Evolutionary conservation across 306 rosid species (phyloP), one percentile per base, ranked within the genome.

Genomic region (Prinsepia uniflora): DNA sequence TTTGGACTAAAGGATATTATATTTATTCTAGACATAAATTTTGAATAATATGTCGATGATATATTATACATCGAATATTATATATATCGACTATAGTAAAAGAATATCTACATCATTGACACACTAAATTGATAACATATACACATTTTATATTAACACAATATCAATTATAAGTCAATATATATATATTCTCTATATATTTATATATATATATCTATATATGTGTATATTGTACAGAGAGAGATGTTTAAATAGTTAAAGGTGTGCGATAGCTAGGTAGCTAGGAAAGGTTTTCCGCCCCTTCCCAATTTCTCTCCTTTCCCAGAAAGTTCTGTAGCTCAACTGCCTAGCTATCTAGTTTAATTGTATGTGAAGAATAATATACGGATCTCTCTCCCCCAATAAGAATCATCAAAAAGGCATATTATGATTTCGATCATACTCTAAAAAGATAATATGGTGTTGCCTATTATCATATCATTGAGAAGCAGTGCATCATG

Each of bases 251-350:
- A 13, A 30, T 30, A 30, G 20, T 18, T 12, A 58, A 6, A 6
- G 20, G 45, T 65, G 40, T 40, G 46, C 39, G 46, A 22, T 65
- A 19, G 69, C 69, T 59, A 55, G 10, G 30, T 24, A n/a, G 54
- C 54, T 6, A 42, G 74, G 64, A 22, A 44, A 57, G 11, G 19
- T 6, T 43, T 70, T 45, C 45, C 55, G 44, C n/a, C n/a, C n/a
- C 44, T 30, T 70, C 65, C 55, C 74, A 70, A 70, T 56, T 70
- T 70, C 65, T 66, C 68, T 36, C 59, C 68, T 36, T 61, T 70
- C 63, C 75, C n/a, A 61, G 34, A 24, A 54, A 69, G 55, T 43
- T n/a, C 56, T 46, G 17, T 49, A 59, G 47, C 72, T 34, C 60
- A 50, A 67, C 46, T 56, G 17, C 46, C 65, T 12, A 58, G 54